Percentiles rank a stretch among this genome's conserved stretches.
These are phyloP conservation scores for Pseudogymnoascus sp. DNA, from an alignment of 2,329 filamentous ascomycete genomes.

Conservation along the genomic window DNA sequence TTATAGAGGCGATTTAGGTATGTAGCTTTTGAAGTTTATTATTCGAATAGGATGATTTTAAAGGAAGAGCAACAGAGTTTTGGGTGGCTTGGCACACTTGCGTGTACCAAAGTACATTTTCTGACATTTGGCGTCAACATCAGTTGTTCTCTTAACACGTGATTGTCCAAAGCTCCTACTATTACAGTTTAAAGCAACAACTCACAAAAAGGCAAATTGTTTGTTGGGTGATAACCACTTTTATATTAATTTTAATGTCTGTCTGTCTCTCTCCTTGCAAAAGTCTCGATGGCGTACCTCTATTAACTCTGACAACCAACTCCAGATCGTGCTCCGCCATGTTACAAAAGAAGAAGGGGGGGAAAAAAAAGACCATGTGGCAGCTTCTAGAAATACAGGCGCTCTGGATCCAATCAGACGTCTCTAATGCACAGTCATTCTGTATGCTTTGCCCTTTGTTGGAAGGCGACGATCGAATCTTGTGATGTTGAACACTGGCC, in stretches of 20 bases:
- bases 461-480: background rate
- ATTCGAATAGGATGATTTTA: background rate
- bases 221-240: background rate
- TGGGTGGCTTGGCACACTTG: background rate
- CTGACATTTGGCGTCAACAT: background rate
- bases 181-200: background rate
- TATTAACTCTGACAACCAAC: background rate
- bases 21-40: background rate
- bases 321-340: background rate
- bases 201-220: background rate
- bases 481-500: background rate
- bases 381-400: background rate
- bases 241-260: background rate
- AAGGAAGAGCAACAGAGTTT: background rate
- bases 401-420: background rate
- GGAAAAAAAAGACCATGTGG: background rate
- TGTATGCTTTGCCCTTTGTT: background rate
- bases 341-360: background rate
- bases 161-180: background rate
- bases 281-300: background rate
- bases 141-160: background rate
- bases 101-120: background rate
- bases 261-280: background rate
- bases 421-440: background rate
- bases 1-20: background rate